Conservation (phyloP, 2,329 filamentous ascomycete species). For the Neophaeococcomyces mojaviensis region DNA sequence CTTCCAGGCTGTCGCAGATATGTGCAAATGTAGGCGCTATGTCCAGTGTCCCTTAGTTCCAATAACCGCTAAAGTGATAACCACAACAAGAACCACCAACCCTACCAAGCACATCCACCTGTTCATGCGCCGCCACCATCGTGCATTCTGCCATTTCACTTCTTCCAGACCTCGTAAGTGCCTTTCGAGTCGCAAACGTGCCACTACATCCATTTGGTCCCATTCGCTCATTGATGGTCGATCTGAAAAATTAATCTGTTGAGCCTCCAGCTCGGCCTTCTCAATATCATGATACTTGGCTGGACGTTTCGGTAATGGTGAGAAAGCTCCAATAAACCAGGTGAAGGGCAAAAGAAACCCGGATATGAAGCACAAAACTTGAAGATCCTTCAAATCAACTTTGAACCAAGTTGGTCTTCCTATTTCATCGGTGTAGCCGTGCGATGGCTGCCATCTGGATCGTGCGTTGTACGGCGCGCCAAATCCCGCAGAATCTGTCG, state of each 20-base stretch:
- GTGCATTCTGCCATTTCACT: conserved; percentile 50
- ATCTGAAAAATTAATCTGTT: conserved; percentile 21
- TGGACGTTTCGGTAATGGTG: conserved; percentile 60
- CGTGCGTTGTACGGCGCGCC: conserved; percentile 29
- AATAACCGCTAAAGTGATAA: conserved; percentile 39
- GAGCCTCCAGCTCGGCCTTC: conserved; percentile 15
- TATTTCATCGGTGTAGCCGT: conserved; percentile 47
- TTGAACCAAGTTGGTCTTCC: conserved; percentile 53
- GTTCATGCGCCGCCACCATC: conserved; percentile 58
- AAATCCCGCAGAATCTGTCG: conserved; percentile 17
- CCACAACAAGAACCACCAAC: conserved; percentile 45
- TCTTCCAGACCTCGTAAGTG: conserved; percentile 39
- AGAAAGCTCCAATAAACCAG: conserved; percentile 71
- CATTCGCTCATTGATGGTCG: conserved; percentile 8
- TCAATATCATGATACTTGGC: conserved; percentile 43
- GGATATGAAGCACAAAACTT: conserved; percentile 49
- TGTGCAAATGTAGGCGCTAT: neutral
- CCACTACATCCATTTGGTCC: conserved; percentile 32
- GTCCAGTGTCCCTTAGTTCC: conserved; percentile 11
- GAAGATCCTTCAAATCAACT: conserved; percentile 39
- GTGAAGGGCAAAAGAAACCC: conserved; percentile 72
- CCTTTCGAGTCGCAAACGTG: conserved; percentile 21
- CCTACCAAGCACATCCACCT: conserved; percentile 54
- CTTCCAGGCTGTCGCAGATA: too few species aligned
- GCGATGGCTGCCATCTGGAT: conserved; percentile 44